These are phyloP conservation scores for Komagataella pastoris DNA, from an alignment of 805 yeast species.

Conservation along the genomic window DNA sequence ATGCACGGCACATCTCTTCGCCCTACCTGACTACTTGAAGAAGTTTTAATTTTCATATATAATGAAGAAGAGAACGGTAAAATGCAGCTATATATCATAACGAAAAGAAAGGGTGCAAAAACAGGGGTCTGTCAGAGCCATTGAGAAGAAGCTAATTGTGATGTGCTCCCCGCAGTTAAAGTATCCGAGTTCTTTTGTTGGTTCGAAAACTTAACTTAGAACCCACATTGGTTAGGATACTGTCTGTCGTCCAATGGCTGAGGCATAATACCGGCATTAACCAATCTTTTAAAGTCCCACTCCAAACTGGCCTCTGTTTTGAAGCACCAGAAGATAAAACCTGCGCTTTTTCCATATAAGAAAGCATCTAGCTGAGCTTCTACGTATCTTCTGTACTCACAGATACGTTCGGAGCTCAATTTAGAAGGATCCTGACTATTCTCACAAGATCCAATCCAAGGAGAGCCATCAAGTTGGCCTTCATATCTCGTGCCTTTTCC, in stretches of 20 bases:
- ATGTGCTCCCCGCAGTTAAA: background rate
- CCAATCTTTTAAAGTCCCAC: conserved; percentile 49
- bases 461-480: conserved; percentile 28
- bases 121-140: too few species aligned
- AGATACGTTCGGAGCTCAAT: conserved; percentile 29
- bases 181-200: background rate
- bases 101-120: too few species aligned
- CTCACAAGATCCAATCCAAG: conserved; percentile 31
- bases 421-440: conserved; percentile 19
- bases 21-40: background rate
- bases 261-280: conserved; percentile 41
- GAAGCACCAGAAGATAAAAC: conserved; percentile 65
- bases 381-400: conserved; percentile 35
- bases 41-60: background rate
- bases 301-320: conserved; percentile 54
- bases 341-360: conserved; percentile 25
- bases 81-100: background rate
- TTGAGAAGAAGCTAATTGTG: background rate
- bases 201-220: background rate
- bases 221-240: conserved; percentile 56
- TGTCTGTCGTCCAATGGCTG: conserved; percentile 50
- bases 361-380: conserved; percentile 51
- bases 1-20: background rate
- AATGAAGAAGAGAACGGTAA: background rate
- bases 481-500: conserved; percentile 55